These are phyloP conservation scores for Blastobotrys malaysiensis DNA, from an alignment of 1,139 yeast species.

Conservation along the genomic window DNA sequence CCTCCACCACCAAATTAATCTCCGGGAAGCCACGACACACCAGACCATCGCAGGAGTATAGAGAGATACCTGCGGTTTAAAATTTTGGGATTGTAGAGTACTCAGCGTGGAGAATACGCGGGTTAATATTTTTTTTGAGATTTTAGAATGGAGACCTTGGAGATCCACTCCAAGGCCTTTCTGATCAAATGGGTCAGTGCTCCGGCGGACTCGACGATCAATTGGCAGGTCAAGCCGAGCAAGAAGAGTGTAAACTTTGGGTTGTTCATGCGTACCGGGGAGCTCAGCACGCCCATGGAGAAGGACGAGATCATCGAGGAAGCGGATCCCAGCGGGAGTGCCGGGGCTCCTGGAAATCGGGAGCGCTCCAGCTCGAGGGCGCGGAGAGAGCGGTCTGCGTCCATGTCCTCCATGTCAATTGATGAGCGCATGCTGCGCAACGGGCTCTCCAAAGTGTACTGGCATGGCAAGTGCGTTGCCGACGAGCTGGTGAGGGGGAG, in stretches of 20 bases:
- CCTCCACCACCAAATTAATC: not conserved
- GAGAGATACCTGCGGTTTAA: not conserved
- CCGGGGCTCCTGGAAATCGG: slow-evolving; percentile 4
- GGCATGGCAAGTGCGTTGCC: slow-evolving; percentile 36
- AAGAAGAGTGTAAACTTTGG: slow-evolving; percentile 75
- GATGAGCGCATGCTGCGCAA: slow-evolving; percentile 30
- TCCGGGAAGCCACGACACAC: not conserved
- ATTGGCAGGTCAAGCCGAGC: slow-evolving; percentile 79
- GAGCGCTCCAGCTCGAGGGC: not conserved
- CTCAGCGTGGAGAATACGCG: too few species aligned
- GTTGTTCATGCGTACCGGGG: slow-evolving; percentile 39
- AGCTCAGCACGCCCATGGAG: slow-evolving; percentile 7
- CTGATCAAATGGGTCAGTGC: slow-evolving; percentile 87
- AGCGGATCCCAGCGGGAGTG: not conserved
- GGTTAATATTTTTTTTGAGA: too few species aligned
- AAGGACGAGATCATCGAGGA: not conserved
- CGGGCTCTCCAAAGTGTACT: slow-evolving; percentile 33
- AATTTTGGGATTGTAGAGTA: too few species aligned
- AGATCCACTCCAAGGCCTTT: slow-evolving; percentile 82
- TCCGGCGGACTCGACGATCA: slow-evolving; percentile 57
- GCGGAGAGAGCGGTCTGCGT: slow-evolving; percentile 6
- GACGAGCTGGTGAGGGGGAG: slow-evolving; percentile 46
- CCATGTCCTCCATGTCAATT: slow-evolving; percentile 16
- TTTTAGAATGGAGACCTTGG: slow-evolving; percentile 79
- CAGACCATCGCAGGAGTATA: not conserved